Evolutionary conservation across 139 green algal species (phyloP).

Genomic region (Coelastrella sp.): DNA sequence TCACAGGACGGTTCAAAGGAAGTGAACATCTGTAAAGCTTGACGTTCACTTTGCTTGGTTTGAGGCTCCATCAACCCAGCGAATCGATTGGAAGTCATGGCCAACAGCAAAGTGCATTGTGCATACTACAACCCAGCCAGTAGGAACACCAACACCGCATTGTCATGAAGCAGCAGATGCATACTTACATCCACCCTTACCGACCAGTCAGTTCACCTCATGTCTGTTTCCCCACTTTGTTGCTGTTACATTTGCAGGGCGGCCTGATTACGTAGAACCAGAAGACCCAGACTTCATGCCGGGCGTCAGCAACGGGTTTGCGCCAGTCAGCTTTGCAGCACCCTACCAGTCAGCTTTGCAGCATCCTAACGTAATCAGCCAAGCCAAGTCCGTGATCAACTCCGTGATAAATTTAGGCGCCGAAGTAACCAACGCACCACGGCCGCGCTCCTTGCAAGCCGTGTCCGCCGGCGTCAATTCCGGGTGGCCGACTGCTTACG

Average conservation of each 20-base stretch:
- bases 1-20: too few relatives aligned
- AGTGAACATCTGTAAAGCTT: too few relatives aligned
- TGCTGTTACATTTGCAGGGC: background rate
- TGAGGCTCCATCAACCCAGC: too few relatives aligned
- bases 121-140: too few relatives aligned
- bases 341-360: background rate
- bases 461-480: background rate
- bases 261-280: background rate
- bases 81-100: too few relatives aligned
- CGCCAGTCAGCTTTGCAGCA: background rate
- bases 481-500: background rate
- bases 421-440: background rate
- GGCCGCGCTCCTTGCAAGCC: background rate
- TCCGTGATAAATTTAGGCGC: background rate
- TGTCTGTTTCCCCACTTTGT: too few relatives aligned
- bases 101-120: too few relatives aligned
- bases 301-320: background rate
- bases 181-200: too few relatives aligned
- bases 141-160: too few relatives aligned
- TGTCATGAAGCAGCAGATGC: too few relatives aligned
- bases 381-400: background rate
- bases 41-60: too few relatives aligned
- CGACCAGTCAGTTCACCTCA: too few relatives aligned
- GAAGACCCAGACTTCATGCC: background rate
- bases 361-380: background rate